Evolutionary conservation across 169 alveolate species (phyloP).

Genomic region (Cryptosporidium parvum): DNA sequence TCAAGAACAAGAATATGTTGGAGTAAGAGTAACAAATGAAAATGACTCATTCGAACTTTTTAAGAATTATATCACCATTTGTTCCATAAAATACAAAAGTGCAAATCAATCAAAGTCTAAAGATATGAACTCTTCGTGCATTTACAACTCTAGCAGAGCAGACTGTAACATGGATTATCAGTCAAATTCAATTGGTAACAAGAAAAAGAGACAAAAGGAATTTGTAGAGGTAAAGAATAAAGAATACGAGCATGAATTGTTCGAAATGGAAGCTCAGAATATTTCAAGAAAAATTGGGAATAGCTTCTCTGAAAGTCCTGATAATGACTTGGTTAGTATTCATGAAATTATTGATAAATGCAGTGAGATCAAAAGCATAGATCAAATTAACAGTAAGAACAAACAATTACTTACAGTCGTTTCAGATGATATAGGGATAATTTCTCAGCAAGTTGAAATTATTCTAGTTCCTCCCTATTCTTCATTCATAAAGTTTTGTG

Average conservation of each 20-base stretch:
- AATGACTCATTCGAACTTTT: slow-evolving; percentile 36
- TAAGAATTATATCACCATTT: slow-evolving; percentile 34
- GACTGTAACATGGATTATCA: not conserved
- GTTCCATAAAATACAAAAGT: slow-evolving; percentile 53
- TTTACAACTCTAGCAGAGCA: not conserved
- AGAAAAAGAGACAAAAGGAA: slow-evolving; percentile 27
- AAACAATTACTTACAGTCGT: slow-evolving; percentile 15
- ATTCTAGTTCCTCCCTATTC: slow-evolving; percentile 69
- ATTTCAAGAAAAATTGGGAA: not conserved
- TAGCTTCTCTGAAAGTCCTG: not conserved
- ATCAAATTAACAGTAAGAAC: slow-evolving; percentile 1
- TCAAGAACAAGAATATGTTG: slow-evolving; percentile 31
- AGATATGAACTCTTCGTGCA: slow-evolving; percentile 9
- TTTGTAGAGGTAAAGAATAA: not conserved
- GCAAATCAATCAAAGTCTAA: not conserved
- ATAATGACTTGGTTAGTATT: not conserved
- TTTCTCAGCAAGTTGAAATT: slow-evolving; percentile 67
- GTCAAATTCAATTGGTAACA: not conserved
- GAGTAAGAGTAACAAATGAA: slow-evolving; percentile 1
- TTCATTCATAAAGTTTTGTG: slow-evolving; percentile 48
- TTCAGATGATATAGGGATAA: slow-evolving; percentile 21
- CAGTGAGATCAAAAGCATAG: slow-evolving; percentile 30
- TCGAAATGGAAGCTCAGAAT: not conserved
- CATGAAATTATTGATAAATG: slow-evolving; percentile 49
- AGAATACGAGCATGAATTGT: slow-evolving; percentile 29